Evolutionary conservation across 2,329 filamentous ascomycete genomes (phyloP).

Genomic region (Penicillium sp.): DNA sequence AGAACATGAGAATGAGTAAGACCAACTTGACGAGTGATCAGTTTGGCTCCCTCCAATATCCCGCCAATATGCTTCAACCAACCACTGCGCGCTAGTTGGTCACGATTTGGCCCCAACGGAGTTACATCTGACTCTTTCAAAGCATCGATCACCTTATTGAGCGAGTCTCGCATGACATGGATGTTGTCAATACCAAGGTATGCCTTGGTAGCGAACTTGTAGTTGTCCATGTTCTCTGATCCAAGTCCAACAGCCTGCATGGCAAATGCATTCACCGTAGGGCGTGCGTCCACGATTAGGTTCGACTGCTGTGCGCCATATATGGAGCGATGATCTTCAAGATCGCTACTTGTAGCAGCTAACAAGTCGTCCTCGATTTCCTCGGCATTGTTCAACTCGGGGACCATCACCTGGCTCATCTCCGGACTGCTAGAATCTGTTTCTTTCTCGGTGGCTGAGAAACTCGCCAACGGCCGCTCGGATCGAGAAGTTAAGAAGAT

Average conservation of each 20-base stretch:
- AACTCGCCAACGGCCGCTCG: conserved; percentile 41
- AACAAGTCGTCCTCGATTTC: conserved; percentile 67
- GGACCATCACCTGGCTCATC: conserved; percentile 38
- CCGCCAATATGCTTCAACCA: conserved; percentile 89
- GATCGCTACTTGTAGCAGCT: conserved; percentile 52
- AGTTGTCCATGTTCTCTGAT: conserved; percentile 97
- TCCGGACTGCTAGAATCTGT: conserved; percentile 45
- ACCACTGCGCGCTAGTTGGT: conserved; percentile 75
- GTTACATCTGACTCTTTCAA: conserved; percentile 91
- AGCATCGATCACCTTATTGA: conserved; percentile 82
- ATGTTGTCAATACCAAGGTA: conserved; percentile 98
- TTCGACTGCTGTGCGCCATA: conserved; percentile 94
- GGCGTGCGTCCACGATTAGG: conserved; percentile 91
- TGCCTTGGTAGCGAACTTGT: conserved; percentile 84
- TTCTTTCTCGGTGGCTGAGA: conserved; percentile 40
- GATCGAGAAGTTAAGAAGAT: conserved; percentile 76
- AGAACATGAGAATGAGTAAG: conserved; percentile 91
- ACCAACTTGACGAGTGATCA: conserved; percentile 84
- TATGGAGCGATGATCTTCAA: conserved; percentile 62
- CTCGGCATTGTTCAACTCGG: conserved; percentile 61
- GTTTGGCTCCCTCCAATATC: conserved; percentile 76
- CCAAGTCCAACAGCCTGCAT: conserved; percentile 93
- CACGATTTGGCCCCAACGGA: conserved; percentile 74
- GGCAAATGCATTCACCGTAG: conserved; percentile 87
- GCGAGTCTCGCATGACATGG: conserved; percentile 91